Percentiles rank a stretch among this genome's conserved stretches.
Evolutionary conservation across 352 stramenopile species (phyloP).

Genomic region (Phytophthora podocarpi): DNA sequence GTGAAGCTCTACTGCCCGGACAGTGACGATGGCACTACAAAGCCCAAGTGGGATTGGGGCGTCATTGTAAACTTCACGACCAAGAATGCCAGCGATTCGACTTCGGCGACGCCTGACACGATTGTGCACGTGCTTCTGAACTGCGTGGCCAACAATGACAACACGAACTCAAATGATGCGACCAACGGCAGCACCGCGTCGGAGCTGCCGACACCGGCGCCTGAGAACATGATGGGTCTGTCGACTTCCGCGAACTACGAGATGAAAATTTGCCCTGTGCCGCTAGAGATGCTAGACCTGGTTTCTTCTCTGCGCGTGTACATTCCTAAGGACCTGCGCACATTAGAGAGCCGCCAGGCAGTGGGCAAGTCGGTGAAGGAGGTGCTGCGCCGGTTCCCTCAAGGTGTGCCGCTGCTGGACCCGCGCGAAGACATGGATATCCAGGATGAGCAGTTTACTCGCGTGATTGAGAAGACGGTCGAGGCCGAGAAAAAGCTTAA

Average conservation of each 20-base stretch:
- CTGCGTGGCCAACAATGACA: slow-evolving; percentile 43
- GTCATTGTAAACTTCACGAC: slow-evolving; percentile 89
- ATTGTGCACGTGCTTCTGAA: slow-evolving; percentile 85
- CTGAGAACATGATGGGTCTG: slow-evolving; percentile 62
- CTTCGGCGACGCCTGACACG: slow-evolving; percentile 63
- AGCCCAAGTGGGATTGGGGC: slow-evolving; percentile 79
- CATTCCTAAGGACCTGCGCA: slow-evolving; percentile 84
- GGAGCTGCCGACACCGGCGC: slow-evolving; percentile 61
- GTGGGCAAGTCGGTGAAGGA: slow-evolving; percentile 84
- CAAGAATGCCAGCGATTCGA: slow-evolving; percentile 74
- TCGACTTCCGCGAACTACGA: slow-evolving; percentile 54
- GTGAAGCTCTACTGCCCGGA: slow-evolving; percentile 79
- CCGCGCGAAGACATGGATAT: slow-evolving; percentile 96
- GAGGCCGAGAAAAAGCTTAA: slow-evolving; percentile 80
- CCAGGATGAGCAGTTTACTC: slow-evolving; percentile 89
- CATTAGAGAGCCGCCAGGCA: slow-evolving; percentile 70
- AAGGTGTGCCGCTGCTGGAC: slow-evolving; percentile 92
- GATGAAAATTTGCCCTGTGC: slow-evolving; percentile 89
- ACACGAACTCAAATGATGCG: slow-evolving; percentile 28
- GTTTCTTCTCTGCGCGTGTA: slow-evolving; percentile 86
- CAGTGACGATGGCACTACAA: slow-evolving; percentile 49
- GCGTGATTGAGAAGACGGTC: slow-evolving; percentile 83
- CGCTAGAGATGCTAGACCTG: slow-evolving; percentile 73
- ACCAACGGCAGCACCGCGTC: slow-evolving; percentile 31
- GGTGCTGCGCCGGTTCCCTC: slow-evolving; percentile 73